Percentiles rank a stretch among this genome's conserved stretches.
phyloP scores from a whole-genome alignment of 306 rosid genomes.

The Spatholobus suberectus region DNA sequence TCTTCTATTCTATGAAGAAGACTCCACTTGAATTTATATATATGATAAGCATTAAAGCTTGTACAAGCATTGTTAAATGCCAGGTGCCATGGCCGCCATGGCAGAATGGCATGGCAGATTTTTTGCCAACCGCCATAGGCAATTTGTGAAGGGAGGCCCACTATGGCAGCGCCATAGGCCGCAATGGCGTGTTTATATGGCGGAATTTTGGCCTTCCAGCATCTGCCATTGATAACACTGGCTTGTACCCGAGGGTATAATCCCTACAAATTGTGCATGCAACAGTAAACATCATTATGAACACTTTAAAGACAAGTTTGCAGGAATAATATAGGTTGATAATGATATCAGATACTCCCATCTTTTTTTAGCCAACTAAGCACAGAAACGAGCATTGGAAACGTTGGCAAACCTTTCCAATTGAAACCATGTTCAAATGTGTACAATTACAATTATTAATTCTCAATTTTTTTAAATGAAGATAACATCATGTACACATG shows the following conservation, averaged over 20 bases:
- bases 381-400: background rate
- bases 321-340: background rate
- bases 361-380: background rate
- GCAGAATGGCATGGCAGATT: too few relatives aligned
- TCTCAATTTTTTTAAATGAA: background rate
- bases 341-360: background rate
- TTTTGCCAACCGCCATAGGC: too few relatives aligned
- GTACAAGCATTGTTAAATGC: too few relatives aligned
- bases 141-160: too few relatives aligned
- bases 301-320: background rate
- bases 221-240: too few relatives aligned
- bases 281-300: background rate
- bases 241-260: background rate
- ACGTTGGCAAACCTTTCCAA: background rate
- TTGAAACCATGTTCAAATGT: background rate
- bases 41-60: too few relatives aligned
- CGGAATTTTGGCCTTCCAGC: too few relatives aligned
- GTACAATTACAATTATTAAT: background rate
- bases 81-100: too few relatives aligned
- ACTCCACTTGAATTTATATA: background rate
- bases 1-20: background rate
- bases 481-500: background rate
- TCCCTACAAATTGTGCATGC: background rate
- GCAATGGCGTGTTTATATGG: too few relatives aligned
- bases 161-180: too few relatives aligned